Base-by-base conservation (phyloP, 495 filamentous ascomycete genomes). In the Aspergillus coremiiformis region DNA sequence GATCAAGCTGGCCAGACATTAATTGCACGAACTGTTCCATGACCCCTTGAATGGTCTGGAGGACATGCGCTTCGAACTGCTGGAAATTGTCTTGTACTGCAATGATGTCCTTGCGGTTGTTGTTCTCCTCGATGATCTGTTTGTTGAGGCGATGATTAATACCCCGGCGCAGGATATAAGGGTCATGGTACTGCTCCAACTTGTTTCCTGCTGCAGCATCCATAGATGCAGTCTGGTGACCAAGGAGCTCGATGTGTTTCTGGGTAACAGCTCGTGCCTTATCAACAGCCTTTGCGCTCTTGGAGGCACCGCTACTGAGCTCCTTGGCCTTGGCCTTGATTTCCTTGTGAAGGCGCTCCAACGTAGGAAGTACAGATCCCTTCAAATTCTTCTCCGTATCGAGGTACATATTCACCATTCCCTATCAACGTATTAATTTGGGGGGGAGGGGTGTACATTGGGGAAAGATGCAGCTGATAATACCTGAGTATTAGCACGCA, bases 251-350 rank as follows among this genome's bases (percentile, higher is more conserved):
- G 49, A 98, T 95, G 57, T 96, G 88, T 73, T 92, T 95, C 77
- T 97, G 93, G 1, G 92, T 96, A 10, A 71, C 65, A 56, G 81
- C 80, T 47, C 94, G 85, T 19, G 90, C 85, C 71, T 95, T 97
- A 44, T 94, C 87, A 23, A 97, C 90, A 17, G 85, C 83, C 69
- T 96, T 98, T 35, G 86, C 81, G 7, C 80, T 78, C 77, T 93
- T 96, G 49, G 81, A 81, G n/a, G 86, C 87, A n/a, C 90, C 89
- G 39, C 82, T 78, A 37, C 76, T 75, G 5, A 98, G 78, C 67
- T 95, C 89, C 75, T 96, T 97, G 30, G 79, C 75, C 73, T 96
- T 96, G 66, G 85, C 82, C 77, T 96, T 97, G 72, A 98, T 92
- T 62, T 97, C 93, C 63, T 90, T 83, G 71, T 96, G 90, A 23